Base-by-base conservation (phyloP, 2,329 filamentous ascomycete species). In the Xylariaceae sp. region DNA sequence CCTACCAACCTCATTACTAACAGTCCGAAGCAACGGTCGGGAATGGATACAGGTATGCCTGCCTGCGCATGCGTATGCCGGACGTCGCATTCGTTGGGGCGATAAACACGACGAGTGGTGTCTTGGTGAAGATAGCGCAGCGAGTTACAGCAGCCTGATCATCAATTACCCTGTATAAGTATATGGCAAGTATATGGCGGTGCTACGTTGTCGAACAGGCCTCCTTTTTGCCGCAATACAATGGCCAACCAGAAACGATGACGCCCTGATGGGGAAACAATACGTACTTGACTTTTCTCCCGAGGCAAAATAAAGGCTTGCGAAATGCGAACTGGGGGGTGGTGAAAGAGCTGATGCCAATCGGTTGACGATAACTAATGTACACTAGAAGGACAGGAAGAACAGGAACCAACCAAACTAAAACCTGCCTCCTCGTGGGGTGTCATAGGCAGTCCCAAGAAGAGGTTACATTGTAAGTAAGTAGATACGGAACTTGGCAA, bases 31-130 rank as follows among this genome's bases (percentile, higher is more conserved):
- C 6, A 4, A n/a, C 7, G 39, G 12, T 4, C 39, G 11, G 12
- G n/a, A 40, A 4, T 19, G 35, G 35, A 11, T 11, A 37, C 5
- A 37, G 35, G 12, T 7, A 19, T 19, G 19, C 19, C 42, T 50
- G 39, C 32, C 49, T 32, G 34, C 29, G 50, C 35, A 49, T 50
- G 42, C 44, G 37, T 34, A 51, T 56, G 56, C 53, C 40, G 49
- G 47, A 39, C 19, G 31, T 51, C 29, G 53, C 53, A 47, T 42
- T 35, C 44, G 50, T 51, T 39, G 39, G 53, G 35, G 34, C 30
- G 41, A 50, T 48, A 42, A 27, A 50, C 32, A 44, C n/a, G 35
- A 7, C 35, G 35, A 37, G 42, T 37, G 35, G 47, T 41, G 40
- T 39, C 19, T 41, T 48, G 40, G 44, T 45, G 39, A 19, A 19